Evolutionary conservation across 2,329 filamentous ascomycete genomes (phyloP).

Genomic region (Capronia americana): DNA sequence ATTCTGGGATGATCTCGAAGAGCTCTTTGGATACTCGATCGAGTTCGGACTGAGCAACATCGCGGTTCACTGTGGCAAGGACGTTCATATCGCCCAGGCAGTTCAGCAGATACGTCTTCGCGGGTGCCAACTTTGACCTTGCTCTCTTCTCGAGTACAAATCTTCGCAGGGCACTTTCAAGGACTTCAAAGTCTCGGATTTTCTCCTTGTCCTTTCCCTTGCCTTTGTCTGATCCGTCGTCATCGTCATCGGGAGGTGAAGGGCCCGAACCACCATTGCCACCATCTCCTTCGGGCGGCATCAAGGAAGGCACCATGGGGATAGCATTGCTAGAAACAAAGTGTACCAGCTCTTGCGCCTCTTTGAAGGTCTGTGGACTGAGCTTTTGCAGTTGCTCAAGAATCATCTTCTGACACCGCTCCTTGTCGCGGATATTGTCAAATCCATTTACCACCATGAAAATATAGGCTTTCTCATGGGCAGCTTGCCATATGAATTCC

Average conservation of each 20-base stretch:
- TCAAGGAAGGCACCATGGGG: slow-evolving; percentile 69
- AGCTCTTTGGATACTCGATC: slow-evolving; percentile 82
- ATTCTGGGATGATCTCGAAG: slow-evolving; percentile 79
- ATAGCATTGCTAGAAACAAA: slow-evolving; percentile 98
- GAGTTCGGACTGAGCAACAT: slow-evolving; percentile 84
- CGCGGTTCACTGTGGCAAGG: slow-evolving; percentile 83
- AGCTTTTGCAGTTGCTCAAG: slow-evolving; percentile 84
- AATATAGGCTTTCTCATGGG: slow-evolving; percentile 96
- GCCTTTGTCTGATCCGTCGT: slow-evolving; percentile 70
- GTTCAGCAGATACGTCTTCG: slow-evolving; percentile 93
- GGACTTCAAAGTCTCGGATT: slow-evolving; percentile 82
- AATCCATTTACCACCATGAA: slow-evolving; percentile 99
- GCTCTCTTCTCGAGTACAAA: slow-evolving; percentile 97
- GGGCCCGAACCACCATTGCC: slow-evolving; percentile 58
- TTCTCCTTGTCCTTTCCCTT: slow-evolving; percentile 92
- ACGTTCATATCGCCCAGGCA: slow-evolving; percentile 85
- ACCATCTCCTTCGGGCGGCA: slow-evolving; percentile 59
- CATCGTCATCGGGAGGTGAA: slow-evolving; percentile 55
- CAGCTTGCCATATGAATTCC: slow-evolving; percentile 95
- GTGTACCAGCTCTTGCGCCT: slow-evolving; percentile 89
- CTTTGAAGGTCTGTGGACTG: slow-evolving; percentile 93
- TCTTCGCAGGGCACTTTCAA: slow-evolving; percentile 85
- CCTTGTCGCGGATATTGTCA: slow-evolving; percentile 90
- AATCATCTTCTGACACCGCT: slow-evolving; percentile 89
- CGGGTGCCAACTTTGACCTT: slow-evolving; percentile 91